Base-by-base conservation (phyloP, 1,284 basidiomycete species). In the Coriolopsis trogii region DNA sequence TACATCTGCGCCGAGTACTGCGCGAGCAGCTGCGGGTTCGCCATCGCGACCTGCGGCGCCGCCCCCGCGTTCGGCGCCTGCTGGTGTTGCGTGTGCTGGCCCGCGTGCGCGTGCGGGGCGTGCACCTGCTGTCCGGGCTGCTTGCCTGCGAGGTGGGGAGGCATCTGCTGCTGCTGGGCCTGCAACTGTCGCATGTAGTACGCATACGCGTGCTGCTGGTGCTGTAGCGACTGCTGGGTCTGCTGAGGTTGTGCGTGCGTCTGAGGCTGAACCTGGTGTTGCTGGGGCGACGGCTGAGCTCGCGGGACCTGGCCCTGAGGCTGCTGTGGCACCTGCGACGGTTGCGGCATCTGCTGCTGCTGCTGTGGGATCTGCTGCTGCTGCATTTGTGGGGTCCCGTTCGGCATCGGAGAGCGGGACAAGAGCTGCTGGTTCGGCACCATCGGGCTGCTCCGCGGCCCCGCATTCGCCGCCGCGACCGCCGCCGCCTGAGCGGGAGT, bases 21-120 rank as follows among this genome's bases (percentile, higher is more conserved):
- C 38, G 71, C 31, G 40, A 70, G 69, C 66, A 73, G 59, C 30
- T 63, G 62, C 49, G 56, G 70, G 31, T 63, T 53, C 45, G 67
- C 56, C 61, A 70, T 63, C 56, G 65, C 67, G 53, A 51, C 45
- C 45, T 62, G 64, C 12, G 57, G 57, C 47, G 55, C 54, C 7
- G 46, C 51, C 36, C 52, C 28, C 49, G 61, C 43, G 34, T 53
- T 55, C 54, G 62, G 39, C 51, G 46, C 55, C 46, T 48, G 47
- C 33, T 38, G 48, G 9, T 34, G 40, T n/a, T 33, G 36, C 36
- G 61, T 61, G 15, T 62, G 56, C 7, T 61, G 63, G 48, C 63
- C 63, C 33, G 60, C 55, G 49, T 64, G 56, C 25, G 58, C 56
- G 43, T 61, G 56, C 55, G 46, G 58, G 30, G 54, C 58, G 37